phyloP scores from a whole-genome alignment of 2,329 filamentous ascomycete species.

The Fusarium illudens region DNA sequence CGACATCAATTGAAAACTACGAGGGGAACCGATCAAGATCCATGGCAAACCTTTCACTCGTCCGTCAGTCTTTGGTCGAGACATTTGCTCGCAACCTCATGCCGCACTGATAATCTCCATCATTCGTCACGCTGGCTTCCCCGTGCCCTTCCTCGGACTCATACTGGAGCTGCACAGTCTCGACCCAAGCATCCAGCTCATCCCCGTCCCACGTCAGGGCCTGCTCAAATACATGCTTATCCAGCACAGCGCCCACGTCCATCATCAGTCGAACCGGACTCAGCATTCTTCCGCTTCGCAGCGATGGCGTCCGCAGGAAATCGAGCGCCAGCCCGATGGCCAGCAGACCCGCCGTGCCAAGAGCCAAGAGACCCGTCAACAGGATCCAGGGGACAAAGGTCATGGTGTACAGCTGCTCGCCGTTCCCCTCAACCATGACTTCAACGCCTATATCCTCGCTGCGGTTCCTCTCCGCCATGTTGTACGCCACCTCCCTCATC shows the following conservation, averaged over 20 bases:
- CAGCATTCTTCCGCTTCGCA: neutral
- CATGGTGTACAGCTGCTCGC: neutral
- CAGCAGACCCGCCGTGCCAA: neutral
- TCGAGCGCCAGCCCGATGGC: neutral
- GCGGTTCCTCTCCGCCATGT: neutral
- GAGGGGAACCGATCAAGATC: neutral
- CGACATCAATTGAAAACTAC: neutral
- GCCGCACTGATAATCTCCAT: neutral
- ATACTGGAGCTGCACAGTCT: neutral
- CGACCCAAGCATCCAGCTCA: neutral
- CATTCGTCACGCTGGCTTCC: neutral
- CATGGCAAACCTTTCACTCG: neutral
- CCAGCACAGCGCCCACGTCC: neutral
- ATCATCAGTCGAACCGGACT: neutral
- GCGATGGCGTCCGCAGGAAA: neutral
- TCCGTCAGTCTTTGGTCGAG: neutral
- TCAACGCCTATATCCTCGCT: neutral
- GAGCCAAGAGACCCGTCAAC: neutral
- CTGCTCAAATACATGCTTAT: neutral
- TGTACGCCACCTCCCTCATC: neutral
- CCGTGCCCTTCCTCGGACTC: neutral
- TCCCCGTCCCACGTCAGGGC: neutral
- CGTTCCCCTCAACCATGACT: neutral
- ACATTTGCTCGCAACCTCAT: neutral
- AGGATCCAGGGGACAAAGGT: neutral